Conservation (phyloP, 2,329 filamentous ascomycete genomes). For the Neonectria faginata region DNA sequence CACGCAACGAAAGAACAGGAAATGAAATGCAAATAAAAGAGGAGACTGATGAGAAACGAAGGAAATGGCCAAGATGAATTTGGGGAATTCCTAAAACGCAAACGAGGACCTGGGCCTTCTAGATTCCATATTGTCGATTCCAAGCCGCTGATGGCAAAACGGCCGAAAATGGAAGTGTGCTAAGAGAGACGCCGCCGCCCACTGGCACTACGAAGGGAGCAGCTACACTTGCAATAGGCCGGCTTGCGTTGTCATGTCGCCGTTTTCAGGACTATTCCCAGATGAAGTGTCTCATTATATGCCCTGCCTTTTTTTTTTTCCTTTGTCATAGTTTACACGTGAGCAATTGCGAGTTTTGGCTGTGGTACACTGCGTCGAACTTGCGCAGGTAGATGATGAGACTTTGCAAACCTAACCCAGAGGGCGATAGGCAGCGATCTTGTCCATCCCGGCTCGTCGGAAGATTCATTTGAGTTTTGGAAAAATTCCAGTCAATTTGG, state of each 20-base stretch:
- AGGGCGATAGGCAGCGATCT: neutral
- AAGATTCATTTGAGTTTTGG: conserved; percentile 13
- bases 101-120: neutral
- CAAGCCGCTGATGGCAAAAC: neutral
- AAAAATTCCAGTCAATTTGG: conserved; percentile 32
- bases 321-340: no score
- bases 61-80: neutral
- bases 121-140: neutral
- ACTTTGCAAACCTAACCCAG: neutral
- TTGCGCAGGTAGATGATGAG: neutral
- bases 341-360: neutral
- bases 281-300: neutral
- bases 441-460: neutral
- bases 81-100: neutral
- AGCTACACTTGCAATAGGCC: neutral
- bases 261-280: neutral
- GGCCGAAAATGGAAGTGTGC: neutral
- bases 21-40: neutral
- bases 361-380: neutral
- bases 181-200: neutral
- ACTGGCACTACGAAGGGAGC: neutral
- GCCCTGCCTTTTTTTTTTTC: neutral
- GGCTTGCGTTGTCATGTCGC: neutral
- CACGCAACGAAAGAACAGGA: neutral
- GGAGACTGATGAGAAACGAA: neutral